Conservation (phyloP, 768 basidiomycete species). For the Auricularia heimuer region DNA sequence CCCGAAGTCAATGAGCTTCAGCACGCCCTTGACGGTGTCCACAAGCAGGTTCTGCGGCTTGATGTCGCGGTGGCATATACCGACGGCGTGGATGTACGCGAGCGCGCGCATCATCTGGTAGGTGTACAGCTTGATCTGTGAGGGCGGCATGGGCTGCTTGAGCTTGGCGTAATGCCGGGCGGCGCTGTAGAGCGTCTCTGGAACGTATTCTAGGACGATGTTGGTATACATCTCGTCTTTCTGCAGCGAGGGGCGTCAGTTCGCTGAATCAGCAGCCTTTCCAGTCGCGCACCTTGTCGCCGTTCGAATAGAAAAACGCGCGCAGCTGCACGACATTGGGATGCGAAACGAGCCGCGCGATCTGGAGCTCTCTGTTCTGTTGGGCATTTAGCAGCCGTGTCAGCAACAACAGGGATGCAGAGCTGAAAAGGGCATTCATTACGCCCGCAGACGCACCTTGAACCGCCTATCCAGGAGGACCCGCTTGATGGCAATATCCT, state of each 20-base stretch:
- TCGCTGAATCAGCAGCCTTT: neutral
- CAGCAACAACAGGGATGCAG: constrained; percentile 2
- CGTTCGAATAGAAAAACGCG: constrained; percentile 98
- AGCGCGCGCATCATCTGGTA: constrained; percentile 96
- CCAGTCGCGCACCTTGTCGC: constrained; percentile 73
- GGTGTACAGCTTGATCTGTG: constrained; percentile 99
- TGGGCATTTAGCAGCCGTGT: neutral
- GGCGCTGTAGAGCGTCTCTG: constrained; percentile 98
- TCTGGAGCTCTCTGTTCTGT: constrained; percentile 98
- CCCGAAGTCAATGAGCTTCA: constrained; percentile 98
- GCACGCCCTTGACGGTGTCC: constrained; percentile 91
- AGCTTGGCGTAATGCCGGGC: constrained; percentile 98
- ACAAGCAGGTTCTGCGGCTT: constrained; percentile 98
- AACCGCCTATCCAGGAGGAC: constrained; percentile 99
- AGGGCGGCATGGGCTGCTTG: constrained; percentile 99
- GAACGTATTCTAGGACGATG: constrained; percentile 97
- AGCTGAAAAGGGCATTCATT: neutral
- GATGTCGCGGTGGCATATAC: constrained; percentile 99
- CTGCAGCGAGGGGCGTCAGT: constrained; percentile 31
- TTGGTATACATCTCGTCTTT: constrained; percentile 99
- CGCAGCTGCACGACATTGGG: constrained; percentile 97
- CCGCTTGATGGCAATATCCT: constrained; percentile 99
- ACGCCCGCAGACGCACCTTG: constrained; percentile 60
- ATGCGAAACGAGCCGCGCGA: constrained; percentile 94
- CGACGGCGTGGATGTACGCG: constrained; percentile 98